phyloP scores from a whole-genome alignment of 2,329 filamentous ascomycete species.

The Elsinoe australis region DNA sequence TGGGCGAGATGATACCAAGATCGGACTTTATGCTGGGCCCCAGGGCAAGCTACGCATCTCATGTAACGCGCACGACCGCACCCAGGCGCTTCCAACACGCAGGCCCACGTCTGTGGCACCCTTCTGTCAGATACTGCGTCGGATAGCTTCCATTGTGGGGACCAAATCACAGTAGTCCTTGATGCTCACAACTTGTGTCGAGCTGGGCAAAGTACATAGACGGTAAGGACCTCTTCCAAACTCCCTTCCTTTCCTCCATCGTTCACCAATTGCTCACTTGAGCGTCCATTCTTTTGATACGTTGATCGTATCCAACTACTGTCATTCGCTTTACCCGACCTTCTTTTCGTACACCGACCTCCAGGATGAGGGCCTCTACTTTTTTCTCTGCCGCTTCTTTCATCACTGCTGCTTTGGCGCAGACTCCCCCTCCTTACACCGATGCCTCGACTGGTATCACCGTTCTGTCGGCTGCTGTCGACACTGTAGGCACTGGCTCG shows the following conservation, averaged over 20 bases:
- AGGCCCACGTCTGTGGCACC: slow-evolving; percentile 5
- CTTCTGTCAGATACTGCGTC: neutral
- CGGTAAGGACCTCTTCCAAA: neutral
- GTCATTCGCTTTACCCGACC: slow-evolving; percentile 6
- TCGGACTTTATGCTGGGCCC: too few species aligned
- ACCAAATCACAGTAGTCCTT: neutral
- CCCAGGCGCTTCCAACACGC: slow-evolving; percentile 9
- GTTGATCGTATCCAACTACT: slow-evolving; percentile 7
- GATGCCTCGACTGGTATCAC: slow-evolving; percentile 43
- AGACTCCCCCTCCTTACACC: slow-evolving; percentile 25
- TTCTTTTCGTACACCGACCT: slow-evolving; percentile 16
- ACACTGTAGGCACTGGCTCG: slow-evolving; percentile 39
- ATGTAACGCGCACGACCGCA: neutral
- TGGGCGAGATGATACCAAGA: too few species aligned
- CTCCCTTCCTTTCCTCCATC: neutral
- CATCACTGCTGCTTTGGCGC: slow-evolving; percentile 22
- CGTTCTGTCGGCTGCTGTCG: slow-evolving; percentile 46
- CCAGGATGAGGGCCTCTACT: slow-evolving; percentile 25
- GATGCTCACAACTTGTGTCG: slow-evolving; percentile 5
- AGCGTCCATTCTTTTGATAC: slow-evolving; percentile 16
- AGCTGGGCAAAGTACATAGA: neutral
- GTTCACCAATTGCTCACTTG: slow-evolving; percentile 7
- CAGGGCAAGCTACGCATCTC: too few species aligned
- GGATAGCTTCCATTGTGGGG: slow-evolving; percentile 1
- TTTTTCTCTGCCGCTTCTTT: slow-evolving; percentile 22